Percentiles rank a stretch among this genome's conserved stretches.
Evolutionary conservation across 164 flowering plant genomes (phyloP).

Genomic region (Chimonanthus praecox): DNA sequence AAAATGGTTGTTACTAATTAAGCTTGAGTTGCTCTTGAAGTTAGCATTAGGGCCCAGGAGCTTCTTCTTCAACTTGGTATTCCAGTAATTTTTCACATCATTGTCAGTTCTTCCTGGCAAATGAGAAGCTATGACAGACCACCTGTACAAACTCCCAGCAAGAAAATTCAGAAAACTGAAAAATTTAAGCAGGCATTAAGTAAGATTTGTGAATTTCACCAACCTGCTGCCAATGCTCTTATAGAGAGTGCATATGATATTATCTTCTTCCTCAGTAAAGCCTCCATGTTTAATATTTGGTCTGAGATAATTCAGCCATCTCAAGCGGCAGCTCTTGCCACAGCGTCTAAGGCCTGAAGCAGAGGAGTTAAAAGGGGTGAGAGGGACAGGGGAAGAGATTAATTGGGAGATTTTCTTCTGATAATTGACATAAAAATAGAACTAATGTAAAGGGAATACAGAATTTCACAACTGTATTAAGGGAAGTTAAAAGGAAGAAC

Average conservation of each 20-base stretch:
- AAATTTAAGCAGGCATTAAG: neutral
- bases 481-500: too few relatives aligned
- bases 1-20: neutral
- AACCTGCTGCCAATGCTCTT: constrained; percentile 59
- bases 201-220: neutral
- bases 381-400: neutral
- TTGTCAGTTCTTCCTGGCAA: constrained; percentile 78
- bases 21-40: constrained; percentile 4
- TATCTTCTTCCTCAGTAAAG: constrained; percentile 64
- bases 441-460: too few relatives aligned
- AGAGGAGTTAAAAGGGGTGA: neutral
- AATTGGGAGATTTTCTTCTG: neutral
- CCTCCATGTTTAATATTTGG: constrained; percentile 74
- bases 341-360: constrained; percentile 59
- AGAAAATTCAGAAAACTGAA: neutral
- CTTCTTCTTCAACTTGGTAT: constrained; percentile 74
- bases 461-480: too few relatives aligned
- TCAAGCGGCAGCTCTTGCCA: constrained; percentile 74
- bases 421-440: neutral
- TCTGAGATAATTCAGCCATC: constrained; percentile 79
- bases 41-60: constrained; percentile 18
- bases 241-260: constrained; percentile 40
- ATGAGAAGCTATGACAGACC: constrained; percentile 68
- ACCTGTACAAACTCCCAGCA: constrained; percentile 25
- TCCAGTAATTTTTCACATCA: constrained; percentile 81